Conservation (phyloP, 768 basidiomycete species). For the Boletus reticuloceps region DNA sequence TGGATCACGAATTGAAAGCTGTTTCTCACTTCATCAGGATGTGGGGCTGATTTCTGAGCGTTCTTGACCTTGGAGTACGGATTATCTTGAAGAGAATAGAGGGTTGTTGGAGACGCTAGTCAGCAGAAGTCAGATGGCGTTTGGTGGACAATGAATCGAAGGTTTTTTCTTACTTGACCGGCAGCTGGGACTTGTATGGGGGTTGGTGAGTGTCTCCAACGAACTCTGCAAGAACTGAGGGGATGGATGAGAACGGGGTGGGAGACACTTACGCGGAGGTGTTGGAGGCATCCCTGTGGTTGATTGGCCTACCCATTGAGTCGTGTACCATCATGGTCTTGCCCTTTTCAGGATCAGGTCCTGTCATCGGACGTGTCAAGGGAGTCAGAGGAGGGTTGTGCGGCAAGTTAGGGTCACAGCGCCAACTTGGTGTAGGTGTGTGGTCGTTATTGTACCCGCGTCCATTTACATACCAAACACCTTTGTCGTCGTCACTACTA, state of each 20-base stretch:
- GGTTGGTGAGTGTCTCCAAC: slow-evolving; percentile 24
- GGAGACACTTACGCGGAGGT: slow-evolving; percentile 15
- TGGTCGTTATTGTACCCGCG: neutral
- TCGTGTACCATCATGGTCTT: slow-evolving; percentile 11
- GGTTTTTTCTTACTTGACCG: slow-evolving; percentile 11
- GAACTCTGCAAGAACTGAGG: slow-evolving; percentile 5
- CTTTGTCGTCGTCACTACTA: too few species aligned
- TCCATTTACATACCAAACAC: neutral
- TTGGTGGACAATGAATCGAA: neutral
- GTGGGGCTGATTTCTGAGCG: too few species aligned
- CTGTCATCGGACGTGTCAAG: slow-evolving; percentile 8
- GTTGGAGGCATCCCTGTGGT: slow-evolving; percentile 32
- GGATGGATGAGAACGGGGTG: neutral
- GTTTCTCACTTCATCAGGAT: slow-evolving; percentile 11
- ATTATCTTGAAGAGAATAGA: slow-evolving; percentile 9
- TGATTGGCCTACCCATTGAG: slow-evolving; percentile 10
- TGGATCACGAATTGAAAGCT: neutral
- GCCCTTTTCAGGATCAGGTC: slow-evolving; percentile 9
- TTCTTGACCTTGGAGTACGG: slow-evolving; percentile 6
- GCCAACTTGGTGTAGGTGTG: neutral
- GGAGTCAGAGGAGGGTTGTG: slow-evolving; percentile 7
- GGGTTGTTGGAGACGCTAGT: slow-evolving; percentile 6
- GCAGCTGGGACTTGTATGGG: slow-evolving; percentile 16
- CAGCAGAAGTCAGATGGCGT: slow-evolving; percentile 2
- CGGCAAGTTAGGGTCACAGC: neutral